Percentiles rank a stretch among this genome's conserved stretches.
Evolutionary conservation across 352 stramenopile genomes (phyloP).

Genomic region (Phytopythium cucurbitacearum): DNA sequence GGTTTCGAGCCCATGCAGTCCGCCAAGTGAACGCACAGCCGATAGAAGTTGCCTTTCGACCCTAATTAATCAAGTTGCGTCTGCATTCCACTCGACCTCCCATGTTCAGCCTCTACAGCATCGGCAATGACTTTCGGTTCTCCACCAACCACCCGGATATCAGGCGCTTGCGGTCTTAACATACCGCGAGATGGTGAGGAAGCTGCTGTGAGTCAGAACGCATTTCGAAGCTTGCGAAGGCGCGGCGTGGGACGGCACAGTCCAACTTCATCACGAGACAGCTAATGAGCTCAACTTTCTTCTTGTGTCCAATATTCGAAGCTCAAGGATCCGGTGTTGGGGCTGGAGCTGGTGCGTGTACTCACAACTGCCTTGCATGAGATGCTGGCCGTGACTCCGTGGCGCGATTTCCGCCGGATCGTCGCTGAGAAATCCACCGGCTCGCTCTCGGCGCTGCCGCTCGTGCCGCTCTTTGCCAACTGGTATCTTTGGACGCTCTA

Average conservation of each 20-base stretch:
- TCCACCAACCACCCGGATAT: no score
- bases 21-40: no score
- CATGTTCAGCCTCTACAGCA: no score
- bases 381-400: constrained; percentile 24
- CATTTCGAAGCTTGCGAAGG: no score
- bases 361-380: constrained; percentile 22
- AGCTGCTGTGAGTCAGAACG: no score
- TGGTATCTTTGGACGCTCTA: constrained; percentile 38
- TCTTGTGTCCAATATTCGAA: background rate
- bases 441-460: constrained; percentile 23
- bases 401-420: constrained; percentile 27
- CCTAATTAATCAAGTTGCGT: no score
- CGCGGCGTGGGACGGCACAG: background rate
- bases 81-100: no score
- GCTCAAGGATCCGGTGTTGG: constrained; percentile 4
- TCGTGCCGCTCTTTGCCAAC: constrained; percentile 27
- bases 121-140: no score
- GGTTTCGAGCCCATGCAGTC: no score
- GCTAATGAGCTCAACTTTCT: background rate
- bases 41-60: no score
- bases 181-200: no score
- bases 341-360: constrained; percentile 12
- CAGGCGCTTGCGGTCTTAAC: no score
- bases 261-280: background rate
- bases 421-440: constrained; percentile 24